A percentile compares a stretch with the other conserved stretches of the same genome.
phyloP scores from a whole-genome alignment of 2,329 filamentous ascomycete genomes.

The Aureobasidium pullulans region DNA sequence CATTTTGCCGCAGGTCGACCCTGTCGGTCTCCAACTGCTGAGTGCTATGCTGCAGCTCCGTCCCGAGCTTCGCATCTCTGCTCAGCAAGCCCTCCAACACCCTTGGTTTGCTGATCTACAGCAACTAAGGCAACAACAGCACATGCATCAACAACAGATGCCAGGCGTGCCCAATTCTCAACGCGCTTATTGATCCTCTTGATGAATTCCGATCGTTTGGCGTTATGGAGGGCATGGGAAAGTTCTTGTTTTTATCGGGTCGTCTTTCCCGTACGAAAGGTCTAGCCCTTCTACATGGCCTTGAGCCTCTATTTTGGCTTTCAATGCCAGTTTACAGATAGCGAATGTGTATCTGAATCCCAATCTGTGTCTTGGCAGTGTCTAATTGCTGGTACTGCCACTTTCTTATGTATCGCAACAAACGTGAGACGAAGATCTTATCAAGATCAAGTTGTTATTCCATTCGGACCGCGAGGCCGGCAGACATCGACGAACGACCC shows the following conservation, averaged over 20 bases:
- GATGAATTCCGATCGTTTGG: background rate
- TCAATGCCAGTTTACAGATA: background rate
- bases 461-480: background rate
- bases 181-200: conserved; percentile 15
- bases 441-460: background rate
- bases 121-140: conserved; percentile 30
- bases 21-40: conserved; percentile 76
- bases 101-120: conserved; percentile 82
- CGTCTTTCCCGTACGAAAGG: background rate
- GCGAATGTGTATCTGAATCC: background rate
- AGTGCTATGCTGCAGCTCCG: conserved; percentile 86
- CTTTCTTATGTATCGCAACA: too few species aligned
- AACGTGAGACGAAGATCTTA: background rate
- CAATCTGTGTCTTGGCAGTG: too few species aligned
- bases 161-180: conserved; percentile 14
- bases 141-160: conserved; percentile 16
- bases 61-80: conserved; percentile 85
- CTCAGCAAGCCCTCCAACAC: conserved; percentile 77
- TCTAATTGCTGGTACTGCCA: too few species aligned
- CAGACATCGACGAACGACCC: background rate
- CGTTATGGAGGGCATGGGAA: background rate
- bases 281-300: too few species aligned
- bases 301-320: too few species aligned
- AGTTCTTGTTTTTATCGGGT: background rate
- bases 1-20: conserved; percentile 86